Conservation (phyloP, 768 basidiomycete species). For the Trametes cubensis region DNA sequence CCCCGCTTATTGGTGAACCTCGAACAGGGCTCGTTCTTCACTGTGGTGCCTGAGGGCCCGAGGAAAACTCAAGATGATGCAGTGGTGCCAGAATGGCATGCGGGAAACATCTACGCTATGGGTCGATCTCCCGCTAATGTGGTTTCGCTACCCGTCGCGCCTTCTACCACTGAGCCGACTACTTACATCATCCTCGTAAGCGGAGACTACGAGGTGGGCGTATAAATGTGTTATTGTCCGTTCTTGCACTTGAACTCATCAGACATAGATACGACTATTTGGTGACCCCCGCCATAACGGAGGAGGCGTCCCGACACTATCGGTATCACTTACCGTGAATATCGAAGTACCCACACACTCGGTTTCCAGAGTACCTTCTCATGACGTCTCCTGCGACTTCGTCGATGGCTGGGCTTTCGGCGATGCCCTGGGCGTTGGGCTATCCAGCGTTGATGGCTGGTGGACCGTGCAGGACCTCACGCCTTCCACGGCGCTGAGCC, state of each 20-base stretch:
- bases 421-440: conserved; percentile 62
- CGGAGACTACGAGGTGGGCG: conserved; percentile 77
- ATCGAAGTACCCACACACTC: conserved; percentile 42
- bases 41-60: conserved; percentile 53
- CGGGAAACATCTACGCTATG: conserved; percentile 85
- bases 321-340: conserved; percentile 52
- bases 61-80: conserved; percentile 22
- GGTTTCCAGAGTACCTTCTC: conserved; percentile 49
- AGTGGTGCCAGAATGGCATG: conserved; percentile 60
- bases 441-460: conserved; percentile 56
- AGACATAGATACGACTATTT: conserved; percentile 73
- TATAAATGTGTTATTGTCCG: not conserved
- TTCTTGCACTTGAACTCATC: conserved; percentile 1
- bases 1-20: conserved; percentile 64
- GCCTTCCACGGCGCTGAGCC: conserved; percentile 21
- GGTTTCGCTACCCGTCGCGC: conserved; percentile 52
- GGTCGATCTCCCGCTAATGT: conserved; percentile 52
- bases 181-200: conserved; percentile 73
- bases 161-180: conserved; percentile 45
- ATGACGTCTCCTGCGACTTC: conserved; percentile 67
- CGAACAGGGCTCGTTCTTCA: conserved; percentile 75
- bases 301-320: conserved; percentile 53
- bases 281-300: conserved; percentile 61
- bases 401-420: conserved; percentile 79
- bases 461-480: conserved; percentile 50